phyloP scores from a whole-genome alignment of 208 protist genomes.

The Leishmania guyanensis region DNA sequence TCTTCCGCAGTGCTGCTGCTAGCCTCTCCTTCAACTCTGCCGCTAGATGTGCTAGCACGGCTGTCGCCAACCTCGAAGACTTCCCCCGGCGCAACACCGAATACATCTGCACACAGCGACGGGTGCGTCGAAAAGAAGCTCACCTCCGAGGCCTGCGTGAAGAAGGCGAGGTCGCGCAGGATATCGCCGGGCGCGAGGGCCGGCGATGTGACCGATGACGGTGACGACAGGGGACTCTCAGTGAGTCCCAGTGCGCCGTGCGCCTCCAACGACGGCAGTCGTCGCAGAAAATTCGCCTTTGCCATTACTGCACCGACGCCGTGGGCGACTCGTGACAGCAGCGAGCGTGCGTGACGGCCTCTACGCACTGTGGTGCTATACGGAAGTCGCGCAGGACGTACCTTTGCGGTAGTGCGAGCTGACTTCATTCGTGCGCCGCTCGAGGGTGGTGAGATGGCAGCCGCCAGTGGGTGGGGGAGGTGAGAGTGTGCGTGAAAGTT shows the following conservation, averaged over 20 bases:
- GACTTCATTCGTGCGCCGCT: not conserved
- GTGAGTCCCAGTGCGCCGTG: not conserved
- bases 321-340: constrained; percentile 16
- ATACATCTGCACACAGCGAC: constrained; percentile 55
- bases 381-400: not conserved
- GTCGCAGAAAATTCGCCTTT: not conserved
- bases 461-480: not conserved
- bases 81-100: constrained; percentile 64
- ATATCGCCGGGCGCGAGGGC: constrained; percentile 51
- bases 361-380: constrained; percentile 8
- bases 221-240: not conserved
- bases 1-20: not conserved
- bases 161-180: constrained; percentile 74
- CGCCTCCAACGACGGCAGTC: not conserved
- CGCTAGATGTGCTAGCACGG: constrained; percentile 11
- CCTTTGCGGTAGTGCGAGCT: constrained; percentile 11
- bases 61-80: constrained; percentile 38
- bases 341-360: not conserved
- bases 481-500: not conserved
- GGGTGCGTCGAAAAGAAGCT: constrained; percentile 74
- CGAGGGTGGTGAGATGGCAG: not conserved
- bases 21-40: not conserved
- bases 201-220: not conserved
- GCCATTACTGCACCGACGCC: constrained; percentile 4
- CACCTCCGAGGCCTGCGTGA: constrained; percentile 47